Base-by-base conservation (phyloP, 805 yeast genomes). In the Yamadazyma takamatsuzukensis region DNA sequence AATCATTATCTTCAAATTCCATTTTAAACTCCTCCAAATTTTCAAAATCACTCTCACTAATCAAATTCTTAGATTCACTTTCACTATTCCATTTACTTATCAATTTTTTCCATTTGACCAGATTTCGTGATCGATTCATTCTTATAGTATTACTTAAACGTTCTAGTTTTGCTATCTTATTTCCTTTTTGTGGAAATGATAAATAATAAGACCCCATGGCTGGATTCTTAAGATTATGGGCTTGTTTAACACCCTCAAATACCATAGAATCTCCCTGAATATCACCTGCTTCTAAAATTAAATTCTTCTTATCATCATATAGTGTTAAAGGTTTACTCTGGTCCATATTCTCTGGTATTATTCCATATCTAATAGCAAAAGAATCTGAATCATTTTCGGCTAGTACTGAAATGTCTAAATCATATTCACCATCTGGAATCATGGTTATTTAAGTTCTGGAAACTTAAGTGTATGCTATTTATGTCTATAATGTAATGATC, bases 351-450 rank as follows among this genome's bases (percentile, higher is more conserved):
- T 61, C 67, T 4, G 70, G 69, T 7, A 62, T 53, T 35, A 60
- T 56, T 14, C 70, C 70, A 38, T 66, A 66, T 18, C 71, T 50
- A 17, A 66, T 46, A 15, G 62, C 66, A 27, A 42, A 27, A 4
- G 35, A 13, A 11, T 19, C 32, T 10, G n/a, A 26, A 9, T 15
- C 12, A 6, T 21, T 30, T 9, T 18, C 9, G n/a, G 11, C 8
- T n/a, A 36, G 31, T 9, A 10, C 49, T 30, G 58, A 47, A 27
- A 64, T 42, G 36, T 65, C 71, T 23, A 66, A 54, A 17, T 61
- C 70, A 45, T 66, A 66, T 40, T 66, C 72, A 12, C 72, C 72
- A 45, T 66, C 70, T 12, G 63, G 36, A n/a, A 43, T 19, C 15
- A 34, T n/a, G n/a, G n/a, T n/a, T n/a, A n/a, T n/a, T n/a, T n/a